Base-by-base conservation (phyloP, 75 land plant genomes). In the Chamaecyparis obtusa region DNA sequence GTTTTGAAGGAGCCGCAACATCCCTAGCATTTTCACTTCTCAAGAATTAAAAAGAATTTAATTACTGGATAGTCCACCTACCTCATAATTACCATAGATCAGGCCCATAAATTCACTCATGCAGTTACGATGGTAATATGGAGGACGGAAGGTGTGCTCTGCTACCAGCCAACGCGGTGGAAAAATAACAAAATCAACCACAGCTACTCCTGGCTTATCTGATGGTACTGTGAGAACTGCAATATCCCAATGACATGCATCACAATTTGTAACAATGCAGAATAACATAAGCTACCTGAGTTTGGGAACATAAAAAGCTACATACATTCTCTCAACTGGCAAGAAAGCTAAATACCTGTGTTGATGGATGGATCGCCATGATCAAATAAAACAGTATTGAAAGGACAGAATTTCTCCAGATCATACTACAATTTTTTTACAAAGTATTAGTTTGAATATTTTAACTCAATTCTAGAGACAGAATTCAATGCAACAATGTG, bases 91-190 rank as follows among this genome's bases (percentile, higher is more conserved):
- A 54, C 99, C 99, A 89, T 93, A 88, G 41, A 98, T 94, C 43
- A 98, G 93, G 17, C 99, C 99, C 99, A 98, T 98, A 84, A 94
- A 98, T 86, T 98, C 99, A 89, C 96, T 98, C 99, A 98, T 98
- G 71, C 99, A 98, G 76, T 98, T 98, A 27, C 99, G 94, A 86
- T 98, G 99, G 84, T 94, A 98, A 91, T 98, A 98, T 60, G 99
- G 99, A 81, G 99, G 99, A 19, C 99, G 95, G 81, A 98, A 98
- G 41, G 99, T 98, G 86, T 98, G 95, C 79, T 98, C 99, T 85
- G 99, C 97, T 48, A 95, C 96, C 84, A 94, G 86, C 99, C 99
- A 98, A 35, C 99, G 82, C 14, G 99, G 96, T 82, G 99, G 99
- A 85, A 98, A 98, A 51, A 98, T 92, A 33, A 98, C 99, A 91